Evolutionary conservation across 1,284 basidiomycete genomes (phyloP).

Genomic region (Ustilago hordei): DNA sequence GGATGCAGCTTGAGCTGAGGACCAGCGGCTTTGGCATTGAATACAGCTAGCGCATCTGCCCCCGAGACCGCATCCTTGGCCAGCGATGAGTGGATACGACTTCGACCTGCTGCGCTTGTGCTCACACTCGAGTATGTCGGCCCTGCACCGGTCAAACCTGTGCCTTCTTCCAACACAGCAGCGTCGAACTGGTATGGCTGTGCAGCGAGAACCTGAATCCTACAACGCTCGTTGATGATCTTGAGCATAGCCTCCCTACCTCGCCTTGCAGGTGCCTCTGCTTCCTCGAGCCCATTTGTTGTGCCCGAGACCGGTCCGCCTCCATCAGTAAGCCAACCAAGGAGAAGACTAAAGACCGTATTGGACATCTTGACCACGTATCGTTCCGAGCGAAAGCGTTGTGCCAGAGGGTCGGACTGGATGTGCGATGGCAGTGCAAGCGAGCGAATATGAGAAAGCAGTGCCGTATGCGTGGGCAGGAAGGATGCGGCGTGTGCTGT

Average conservation of each 20-base stretch:
- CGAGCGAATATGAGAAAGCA: constrained; percentile 84
- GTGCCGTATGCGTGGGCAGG: constrained; percentile 77
- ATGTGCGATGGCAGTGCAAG: constrained; percentile 87
- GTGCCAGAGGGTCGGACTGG: constrained; percentile 80
- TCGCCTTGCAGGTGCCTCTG: constrained; percentile 70
- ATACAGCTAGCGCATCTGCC: constrained; percentile 63
- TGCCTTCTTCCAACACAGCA: constrained; percentile 65
- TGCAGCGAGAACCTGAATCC: constrained; percentile 76
- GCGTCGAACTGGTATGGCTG: constrained; percentile 63
- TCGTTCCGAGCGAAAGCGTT: constrained; percentile 88
- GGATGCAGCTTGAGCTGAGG: constrained; percentile 67
- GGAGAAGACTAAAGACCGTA: constrained; percentile 88
- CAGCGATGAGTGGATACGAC: constrained; percentile 44
- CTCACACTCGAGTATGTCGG: constrained; percentile 49
- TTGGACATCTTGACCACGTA: constrained; percentile 91
- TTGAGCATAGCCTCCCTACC: constrained; percentile 82
- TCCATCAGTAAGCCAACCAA: constrained; percentile 96
- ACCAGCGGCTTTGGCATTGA: constrained; percentile 63
- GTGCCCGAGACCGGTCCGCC: constrained; percentile 85
- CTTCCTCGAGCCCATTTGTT: constrained; percentile 80
- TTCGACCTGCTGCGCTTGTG: constrained; percentile 27
- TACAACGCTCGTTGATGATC: constrained; percentile 91
- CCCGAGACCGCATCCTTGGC: constrained; percentile 56
- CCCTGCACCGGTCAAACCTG: constrained; percentile 65
- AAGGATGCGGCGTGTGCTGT: constrained; percentile 79